phyloP scores from a whole-genome alignment of 164 flowering plant species.

The Paratinospora sagittata region DNA sequence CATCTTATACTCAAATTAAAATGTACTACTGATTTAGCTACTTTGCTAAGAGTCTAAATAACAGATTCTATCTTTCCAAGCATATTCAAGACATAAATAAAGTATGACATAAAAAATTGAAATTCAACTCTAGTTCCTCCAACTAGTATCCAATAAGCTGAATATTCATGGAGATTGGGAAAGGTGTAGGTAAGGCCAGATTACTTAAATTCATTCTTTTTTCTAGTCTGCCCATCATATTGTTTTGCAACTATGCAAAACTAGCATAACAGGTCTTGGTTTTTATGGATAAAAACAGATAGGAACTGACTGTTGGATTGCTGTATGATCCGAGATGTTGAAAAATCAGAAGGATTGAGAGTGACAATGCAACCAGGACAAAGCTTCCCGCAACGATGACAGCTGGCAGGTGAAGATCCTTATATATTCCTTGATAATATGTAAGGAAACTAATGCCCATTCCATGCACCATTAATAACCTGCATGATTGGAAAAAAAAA shows the following conservation, averaged over 20 bases:
- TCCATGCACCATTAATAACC: conserved; percentile 4
- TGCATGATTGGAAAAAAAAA: too few species aligned
- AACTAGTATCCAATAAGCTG: too few species aligned
- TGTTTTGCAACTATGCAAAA: neutral
- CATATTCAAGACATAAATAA: too few species aligned
- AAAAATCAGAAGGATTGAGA: conserved; percentile 49
- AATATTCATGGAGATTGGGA: too few species aligned
- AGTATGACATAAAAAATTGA: too few species aligned
- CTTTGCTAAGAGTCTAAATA: too few species aligned
- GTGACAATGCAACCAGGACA: conserved; percentile 41
- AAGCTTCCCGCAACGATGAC: conserved; percentile 45
- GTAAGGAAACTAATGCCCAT: conserved; percentile 22
- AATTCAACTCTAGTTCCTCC: too few species aligned
- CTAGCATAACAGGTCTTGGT: neutral
- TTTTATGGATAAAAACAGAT: neutral
- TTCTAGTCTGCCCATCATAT: too few species aligned
- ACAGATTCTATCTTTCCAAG: too few species aligned
- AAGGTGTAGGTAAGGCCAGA: too few species aligned
- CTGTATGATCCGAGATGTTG: conserved; percentile 81
- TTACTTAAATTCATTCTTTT: too few species aligned
- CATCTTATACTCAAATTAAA: neutral
- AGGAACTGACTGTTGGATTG: conserved; percentile 64
- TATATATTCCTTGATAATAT: conserved; percentile 24
- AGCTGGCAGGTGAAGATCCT: conserved; percentile 47
- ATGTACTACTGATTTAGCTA: too few species aligned